These are phyloP conservation scores for Solanum chacoense DNA, from an alignment of 305 asterid genomes.

Conservation along the genomic window DNA sequence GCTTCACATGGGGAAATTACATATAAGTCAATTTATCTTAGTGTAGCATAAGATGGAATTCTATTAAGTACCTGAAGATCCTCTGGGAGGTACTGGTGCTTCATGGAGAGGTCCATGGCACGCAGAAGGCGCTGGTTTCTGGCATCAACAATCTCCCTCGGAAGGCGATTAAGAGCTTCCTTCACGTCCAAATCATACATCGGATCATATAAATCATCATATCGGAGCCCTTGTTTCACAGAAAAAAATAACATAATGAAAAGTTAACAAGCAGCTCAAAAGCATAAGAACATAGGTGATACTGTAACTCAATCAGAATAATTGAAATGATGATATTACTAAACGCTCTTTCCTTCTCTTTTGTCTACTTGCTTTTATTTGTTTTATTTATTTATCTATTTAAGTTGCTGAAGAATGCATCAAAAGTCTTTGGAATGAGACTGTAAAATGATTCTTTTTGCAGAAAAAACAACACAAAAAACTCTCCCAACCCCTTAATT, in stretches of 20 bases:
- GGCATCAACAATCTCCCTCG: conserved; percentile 70
- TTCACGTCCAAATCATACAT: conserved; percentile 62
- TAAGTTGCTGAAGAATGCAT: background rate
- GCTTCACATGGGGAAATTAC: background rate
- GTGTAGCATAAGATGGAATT: background rate
- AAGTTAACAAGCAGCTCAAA: background rate
- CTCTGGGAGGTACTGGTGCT: conserved; percentile 61
- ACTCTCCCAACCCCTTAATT: background rate
- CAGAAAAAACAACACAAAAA: background rate
- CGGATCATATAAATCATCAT: conserved; percentile 70
- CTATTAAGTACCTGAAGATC: conserved; percentile 47
- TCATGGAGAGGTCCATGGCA: conserved; percentile 83
- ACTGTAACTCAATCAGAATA: background rate
- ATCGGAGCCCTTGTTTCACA: conserved; percentile 45
- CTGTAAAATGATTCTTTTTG: background rate
- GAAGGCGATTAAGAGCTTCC: conserved; percentile 80
- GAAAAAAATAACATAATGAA: background rate
- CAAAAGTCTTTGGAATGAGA: background rate
- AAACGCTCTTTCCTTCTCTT: background rate
- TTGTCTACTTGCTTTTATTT: background rate
- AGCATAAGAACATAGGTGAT: background rate
- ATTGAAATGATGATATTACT: background rate
- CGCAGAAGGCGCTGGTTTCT: conserved; percentile 75
- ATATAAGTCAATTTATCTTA: background rate
- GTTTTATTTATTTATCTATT: background rate